phyloP scores from a whole-genome alignment of 108 stramenopile genomes.

The Nitzschia sp. region DNA sequence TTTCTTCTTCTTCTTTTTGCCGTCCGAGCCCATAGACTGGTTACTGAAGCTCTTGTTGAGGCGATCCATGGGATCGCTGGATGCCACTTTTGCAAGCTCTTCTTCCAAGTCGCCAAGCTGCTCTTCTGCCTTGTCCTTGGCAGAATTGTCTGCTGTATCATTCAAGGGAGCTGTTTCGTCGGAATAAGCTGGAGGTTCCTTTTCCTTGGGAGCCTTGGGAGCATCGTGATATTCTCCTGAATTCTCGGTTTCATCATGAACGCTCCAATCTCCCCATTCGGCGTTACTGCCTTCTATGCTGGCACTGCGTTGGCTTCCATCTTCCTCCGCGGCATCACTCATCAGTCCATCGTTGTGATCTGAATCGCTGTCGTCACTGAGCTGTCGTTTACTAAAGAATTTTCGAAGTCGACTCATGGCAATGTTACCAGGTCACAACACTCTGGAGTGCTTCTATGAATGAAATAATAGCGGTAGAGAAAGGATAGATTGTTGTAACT shows the following conservation, averaged over 20 bases:
- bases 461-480: no score
- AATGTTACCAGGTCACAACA: not conserved
- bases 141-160: not conserved
- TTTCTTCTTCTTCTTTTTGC: conserved; percentile 15
- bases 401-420: conserved; percentile 8
- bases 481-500: not conserved
- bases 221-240: not conserved
- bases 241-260: conserved; percentile 1
- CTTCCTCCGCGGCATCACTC: conserved; percentile 8
- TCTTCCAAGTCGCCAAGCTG: no score
- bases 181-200: not conserved
- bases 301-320: not conserved
- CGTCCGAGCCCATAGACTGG: not conserved
- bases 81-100: no score
- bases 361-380: conserved; percentile 5
- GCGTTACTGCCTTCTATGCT: not conserved
- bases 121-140: not conserved
- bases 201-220: conserved; percentile 3
- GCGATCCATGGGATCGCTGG: no score
- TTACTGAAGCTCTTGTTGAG: not conserved
- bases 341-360: conserved; percentile 8
- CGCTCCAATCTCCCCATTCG: conserved; percentile 18
- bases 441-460: no score
- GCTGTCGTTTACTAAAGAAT: not conserved
- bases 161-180: not conserved